A percentile compares a stretch with the other conserved stretches of the same genome.
phyloP scores from a whole-genome alignment of 108 stramenopile species.

The Pseudonitzschia multiseries region DNA sequence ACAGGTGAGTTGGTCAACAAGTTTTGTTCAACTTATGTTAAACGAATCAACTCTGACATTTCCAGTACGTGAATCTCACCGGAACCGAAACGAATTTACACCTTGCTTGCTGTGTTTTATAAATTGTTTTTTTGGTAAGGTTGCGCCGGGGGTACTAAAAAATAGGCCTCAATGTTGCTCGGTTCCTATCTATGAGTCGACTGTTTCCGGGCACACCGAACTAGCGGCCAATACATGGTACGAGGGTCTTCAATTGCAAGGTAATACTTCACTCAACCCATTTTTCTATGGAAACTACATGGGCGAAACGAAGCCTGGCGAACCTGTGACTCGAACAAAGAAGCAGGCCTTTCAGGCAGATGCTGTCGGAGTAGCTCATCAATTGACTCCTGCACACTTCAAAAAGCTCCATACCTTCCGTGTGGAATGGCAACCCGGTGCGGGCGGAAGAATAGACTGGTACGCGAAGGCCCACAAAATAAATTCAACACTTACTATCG shows the following conservation, averaged over 20 bases:
- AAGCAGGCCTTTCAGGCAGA: constrained; percentile 92
- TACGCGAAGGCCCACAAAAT: constrained; percentile 68
- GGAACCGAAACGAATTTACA: background rate
- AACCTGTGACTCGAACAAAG: constrained; percentile 79
- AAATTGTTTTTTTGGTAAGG: constrained; percentile 37
- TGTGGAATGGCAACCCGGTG: constrained; percentile 93
- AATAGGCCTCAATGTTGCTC: constrained; percentile 85
- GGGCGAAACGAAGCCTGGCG: constrained; percentile 76
- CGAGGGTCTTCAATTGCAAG: constrained; percentile 67
- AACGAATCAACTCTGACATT: background rate
- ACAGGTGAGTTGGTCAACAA: constrained; percentile 56
- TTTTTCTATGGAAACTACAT: constrained; percentile 95
- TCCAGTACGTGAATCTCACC: background rate
- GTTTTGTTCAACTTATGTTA: background rate
- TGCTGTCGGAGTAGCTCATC: constrained; percentile 89
- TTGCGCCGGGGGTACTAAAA: constrained; percentile 84
- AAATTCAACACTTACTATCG: constrained; percentile 53
- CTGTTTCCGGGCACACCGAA: constrained; percentile 50
- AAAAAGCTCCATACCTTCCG: constrained; percentile 85
- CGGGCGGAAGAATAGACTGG: constrained; percentile 88
- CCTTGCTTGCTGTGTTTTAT: background rate
- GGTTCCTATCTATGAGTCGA: constrained; percentile 58
- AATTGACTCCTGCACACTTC: constrained; percentile 81
- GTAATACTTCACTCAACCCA: constrained; percentile 91
- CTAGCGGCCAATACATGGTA: constrained; percentile 81